phyloP scores from a whole-genome alignment of 2,329 filamentous ascomycete genomes.

The Cytospora paraplurivora region DNA sequence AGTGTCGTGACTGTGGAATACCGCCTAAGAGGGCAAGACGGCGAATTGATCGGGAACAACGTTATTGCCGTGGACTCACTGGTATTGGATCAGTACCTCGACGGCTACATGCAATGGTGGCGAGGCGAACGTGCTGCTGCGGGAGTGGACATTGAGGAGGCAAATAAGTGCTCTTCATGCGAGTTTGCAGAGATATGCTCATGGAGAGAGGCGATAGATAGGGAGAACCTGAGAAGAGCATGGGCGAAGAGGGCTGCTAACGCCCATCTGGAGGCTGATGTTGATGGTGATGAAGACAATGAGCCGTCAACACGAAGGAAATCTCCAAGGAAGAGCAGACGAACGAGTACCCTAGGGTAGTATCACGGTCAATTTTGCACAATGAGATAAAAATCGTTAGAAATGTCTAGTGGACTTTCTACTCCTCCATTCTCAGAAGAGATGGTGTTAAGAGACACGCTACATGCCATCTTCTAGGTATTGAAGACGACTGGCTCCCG shows the following conservation, averaged over 20 bases:
- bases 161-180: constrained; percentile 84
- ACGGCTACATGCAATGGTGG: constrained; percentile 83
- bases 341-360: constrained; percentile 8
- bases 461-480: not conserved
- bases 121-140: constrained; percentile 69
- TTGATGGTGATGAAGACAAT: not conserved
- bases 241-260: constrained; percentile 23
- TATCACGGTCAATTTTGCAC: not conserved
- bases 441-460: not conserved
- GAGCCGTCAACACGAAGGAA: not conserved
- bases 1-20: constrained; percentile 58
- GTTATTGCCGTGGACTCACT: constrained; percentile 68
- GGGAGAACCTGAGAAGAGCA: constrained; percentile 46
- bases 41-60: constrained; percentile 55
- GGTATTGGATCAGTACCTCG: constrained; percentile 66
- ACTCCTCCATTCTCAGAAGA: not conserved
- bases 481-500: not conserved
- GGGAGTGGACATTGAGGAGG: constrained; percentile 81
- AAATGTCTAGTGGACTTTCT: not conserved
- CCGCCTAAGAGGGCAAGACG: constrained; percentile 50
- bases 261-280: not conserved
- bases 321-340: constrained; percentile 12
- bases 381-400: not conserved
- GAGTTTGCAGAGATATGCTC: constrained; percentile 79
- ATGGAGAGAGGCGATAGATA: constrained; percentile 74